Evolutionary conservation across 352 stramenopile species (phyloP).

Genomic region (Globisporangium radiosum): DNA sequence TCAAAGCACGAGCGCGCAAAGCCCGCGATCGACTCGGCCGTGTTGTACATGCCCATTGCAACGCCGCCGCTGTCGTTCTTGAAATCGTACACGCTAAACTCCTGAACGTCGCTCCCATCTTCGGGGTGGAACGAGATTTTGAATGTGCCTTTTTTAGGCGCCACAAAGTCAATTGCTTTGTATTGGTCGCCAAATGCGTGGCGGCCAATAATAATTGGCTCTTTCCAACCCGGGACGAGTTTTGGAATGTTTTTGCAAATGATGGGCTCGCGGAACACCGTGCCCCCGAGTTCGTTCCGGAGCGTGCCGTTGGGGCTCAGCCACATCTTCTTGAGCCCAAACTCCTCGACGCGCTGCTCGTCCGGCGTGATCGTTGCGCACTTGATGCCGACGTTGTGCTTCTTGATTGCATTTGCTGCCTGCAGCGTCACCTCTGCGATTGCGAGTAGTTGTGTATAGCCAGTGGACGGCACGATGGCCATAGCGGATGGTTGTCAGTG

Average conservation of each 20-base stretch:
- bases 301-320: constrained; percentile 81
- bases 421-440: constrained; percentile 62
- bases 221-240: constrained; percentile 81
- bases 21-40: constrained; percentile 66
- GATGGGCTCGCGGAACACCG: constrained; percentile 88
- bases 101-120: constrained; percentile 37
- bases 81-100: constrained; percentile 85
- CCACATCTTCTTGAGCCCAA: constrained; percentile 85
- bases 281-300: constrained; percentile 80
- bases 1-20: constrained; percentile 63
- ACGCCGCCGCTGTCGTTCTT: constrained; percentile 56
- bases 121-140: constrained; percentile 70
- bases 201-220: constrained; percentile 82
- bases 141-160: constrained; percentile 62
- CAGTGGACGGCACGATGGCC: too few relatives aligned
- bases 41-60: constrained; percentile 89
- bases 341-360: constrained; percentile 76
- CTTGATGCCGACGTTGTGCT: constrained; percentile 83
- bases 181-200: constrained; percentile 89
- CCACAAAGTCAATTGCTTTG: constrained; percentile 81
- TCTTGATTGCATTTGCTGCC: constrained; percentile 69
- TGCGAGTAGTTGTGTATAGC: too few relatives aligned
- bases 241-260: constrained; percentile 82
- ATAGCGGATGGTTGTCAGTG: too few relatives aligned
- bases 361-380: constrained; percentile 88